These are phyloP conservation scores for Acacia acuminata DNA, from an alignment of 306 rosid genomes.

Conservation along the genomic window DNA sequence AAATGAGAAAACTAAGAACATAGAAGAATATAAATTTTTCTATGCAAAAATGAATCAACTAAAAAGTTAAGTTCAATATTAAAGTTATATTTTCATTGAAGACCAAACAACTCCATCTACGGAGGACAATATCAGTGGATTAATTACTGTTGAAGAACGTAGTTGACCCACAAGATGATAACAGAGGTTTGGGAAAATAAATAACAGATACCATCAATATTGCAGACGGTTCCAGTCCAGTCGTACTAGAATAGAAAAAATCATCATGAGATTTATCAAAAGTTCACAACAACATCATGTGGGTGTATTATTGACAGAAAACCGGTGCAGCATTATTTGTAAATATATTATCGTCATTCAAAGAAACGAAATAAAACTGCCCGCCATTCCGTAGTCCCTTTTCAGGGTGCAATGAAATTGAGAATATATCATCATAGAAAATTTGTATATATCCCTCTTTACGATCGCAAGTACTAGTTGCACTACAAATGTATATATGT, in stretches of 20 bases:
- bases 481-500: not conserved
- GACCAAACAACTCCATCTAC: not conserved
- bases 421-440: not conserved
- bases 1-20: constrained; percentile 1
- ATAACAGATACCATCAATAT: not conserved
- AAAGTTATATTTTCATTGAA: not conserved
- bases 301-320: not conserved
- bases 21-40: not conserved
- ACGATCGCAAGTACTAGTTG: not conserved
- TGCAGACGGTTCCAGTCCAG: not conserved
- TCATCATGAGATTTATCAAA: not conserved
- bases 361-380: not conserved
- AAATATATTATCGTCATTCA: not conserved
- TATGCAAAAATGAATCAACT: not conserved
- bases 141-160: not conserved
- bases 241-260: not conserved
- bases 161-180: not conserved
- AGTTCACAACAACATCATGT: not conserved
- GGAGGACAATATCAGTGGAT: not conserved
- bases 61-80: not conserved
- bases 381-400: not conserved
- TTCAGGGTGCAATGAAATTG: not conserved
- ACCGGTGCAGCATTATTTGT: not conserved
- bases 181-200: not conserved
- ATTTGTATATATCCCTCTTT: not conserved